Conservation (phyloP, 768 basidiomycete species). For the Mycena pura region DNA sequence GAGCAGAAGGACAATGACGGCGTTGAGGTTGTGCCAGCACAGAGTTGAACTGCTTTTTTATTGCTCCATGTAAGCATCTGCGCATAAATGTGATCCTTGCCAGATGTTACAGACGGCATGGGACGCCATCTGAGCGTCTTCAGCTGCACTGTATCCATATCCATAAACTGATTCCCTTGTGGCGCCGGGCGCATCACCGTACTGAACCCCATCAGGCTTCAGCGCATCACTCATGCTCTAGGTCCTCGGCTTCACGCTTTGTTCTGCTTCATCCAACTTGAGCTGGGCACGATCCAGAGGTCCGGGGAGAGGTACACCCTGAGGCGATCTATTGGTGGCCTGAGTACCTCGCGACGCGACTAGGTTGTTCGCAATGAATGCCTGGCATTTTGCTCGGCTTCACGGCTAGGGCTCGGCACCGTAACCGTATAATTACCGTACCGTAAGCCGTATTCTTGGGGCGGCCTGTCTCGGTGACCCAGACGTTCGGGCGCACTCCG, state of each 20-base stretch:
- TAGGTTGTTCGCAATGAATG: slow-evolving; percentile 53
- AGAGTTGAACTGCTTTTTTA: too few relatives aligned
- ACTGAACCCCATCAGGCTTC: slow-evolving; percentile 63
- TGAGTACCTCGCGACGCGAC: slow-evolving; percentile 55
- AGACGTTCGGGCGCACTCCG: too few relatives aligned
- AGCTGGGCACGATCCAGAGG: slow-evolving; percentile 68
- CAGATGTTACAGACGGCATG: slow-evolving; percentile 61
- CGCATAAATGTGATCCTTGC: too few relatives aligned
- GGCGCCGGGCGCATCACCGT: slow-evolving; percentile 64
- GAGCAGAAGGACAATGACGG: too few relatives aligned
- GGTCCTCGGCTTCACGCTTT: slow-evolving; percentile 65
- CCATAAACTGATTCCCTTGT: slow-evolving; percentile 8
- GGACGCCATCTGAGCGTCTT: slow-evolving; percentile 64
- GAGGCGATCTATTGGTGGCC: slow-evolving; percentile 60
- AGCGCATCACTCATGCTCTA: slow-evolving; percentile 68
- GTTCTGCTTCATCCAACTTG: slow-evolving; percentile 69
- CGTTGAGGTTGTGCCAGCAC: too few relatives aligned
- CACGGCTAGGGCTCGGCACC: slow-evolving; percentile 43
- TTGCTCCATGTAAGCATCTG: too few relatives aligned
- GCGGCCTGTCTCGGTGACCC: too few relatives aligned
- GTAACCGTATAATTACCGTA: too few relatives aligned
- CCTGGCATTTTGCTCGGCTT: slow-evolving; percentile 50
- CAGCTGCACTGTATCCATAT: slow-evolving; percentile 63
- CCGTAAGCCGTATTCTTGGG: too few relatives aligned
- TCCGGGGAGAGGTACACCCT: slow-evolving; percentile 70